Base-by-base conservation (phyloP, 129 eudicot genomes). In the Flaveria robusta region DNA sequence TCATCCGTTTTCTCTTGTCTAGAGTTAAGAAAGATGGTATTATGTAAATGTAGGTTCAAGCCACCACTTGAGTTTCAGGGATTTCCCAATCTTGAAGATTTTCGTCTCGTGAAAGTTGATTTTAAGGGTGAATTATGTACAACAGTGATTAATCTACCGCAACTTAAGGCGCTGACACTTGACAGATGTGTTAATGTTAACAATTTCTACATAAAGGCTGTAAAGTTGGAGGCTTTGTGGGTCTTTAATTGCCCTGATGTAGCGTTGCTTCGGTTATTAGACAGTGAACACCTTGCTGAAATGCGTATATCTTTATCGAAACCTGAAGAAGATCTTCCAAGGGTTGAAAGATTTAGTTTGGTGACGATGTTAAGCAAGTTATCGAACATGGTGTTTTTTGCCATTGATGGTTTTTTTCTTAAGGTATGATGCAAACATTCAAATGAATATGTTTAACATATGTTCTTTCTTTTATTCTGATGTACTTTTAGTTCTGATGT, bases 101-200 rank as follows among this genome's bases (percentile, higher is more conserved):
- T 78, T 19, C 24, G 0, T 45, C 47, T 81, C 68, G 31, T 0
- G 2, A 2, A 24, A 9, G 10, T 75, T 50, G 49, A 18, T 43
- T 60, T 74, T 65, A 60, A 72, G 47, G 66, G 42, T 70, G 45
- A 4, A 20, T 37, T 5, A 9, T 0, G 22, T 72, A n/a, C 39
- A 63, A 64, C 66, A 47, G 0, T 6, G 19, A 52, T 79, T 66
- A 71, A 47, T 39, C 50, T 78, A 49, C 82, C 77, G 47, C 72
- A 19, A 15, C 70, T 70, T 13, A 46, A 52, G 34, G 22, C 1
- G 19, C 16, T 79, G 56, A 12, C 5, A 11, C 20, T 71, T 9
- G 0, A 0, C 0, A 2, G 1, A 5, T 78, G 81, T 24, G n/a
- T 65, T n/a, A 47, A 20, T 42, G 66, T 63, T 23, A 26, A 45